Evolutionary conservation across 805 yeast genomes (phyloP), one percentile per base, ranked within the genome.

Genomic region (Trichomonascus vanleenenianus): DNA sequence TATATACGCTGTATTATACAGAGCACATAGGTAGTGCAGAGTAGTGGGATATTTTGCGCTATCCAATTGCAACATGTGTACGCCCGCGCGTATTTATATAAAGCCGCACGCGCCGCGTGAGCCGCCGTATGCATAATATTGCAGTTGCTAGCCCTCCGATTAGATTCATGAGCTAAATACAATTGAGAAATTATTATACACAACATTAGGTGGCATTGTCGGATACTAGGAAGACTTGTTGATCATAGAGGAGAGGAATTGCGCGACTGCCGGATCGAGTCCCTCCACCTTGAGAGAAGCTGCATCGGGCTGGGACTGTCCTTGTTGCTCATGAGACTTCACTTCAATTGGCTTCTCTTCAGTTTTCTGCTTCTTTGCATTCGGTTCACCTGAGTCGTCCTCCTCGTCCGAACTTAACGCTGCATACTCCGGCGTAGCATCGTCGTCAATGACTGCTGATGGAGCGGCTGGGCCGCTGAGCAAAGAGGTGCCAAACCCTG

Each of bases 211-310:
- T n/a, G n/a, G n/a, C n/a, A n/a, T n/a, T n/a, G n/a, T n/a, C n/a
- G n/a, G n/a, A 22, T 22, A 5, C 8, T 22, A 22, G 8, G 27
- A 22, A 22, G 27, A 78, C 56, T 53, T 65, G 63, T 40, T 72
- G 61, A 1, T 85, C 85, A 54, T 37, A 20, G 36, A 51, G 34
- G 45, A 72, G 79, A 59, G 74, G 79, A 59, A 57, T 75, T 42
- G 86, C 58, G 6, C 80, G 76, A 57, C 64, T 70, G 79, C 72
- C 8, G 54, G 63, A 37, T 64, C 60, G 12, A 72, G 60, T 45
- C 80, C 75, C 12, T 58, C 57, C 71, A 67, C 3, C 77, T 68
- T 16, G 55, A 56, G 7, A 76, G 76, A 33, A 40, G 44, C 37
- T 12, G 30, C 16, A 15, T 34, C 38, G 2, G 50, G 43, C 31